Evolutionary conservation across 2,329 filamentous ascomycete species (phyloP), one percentile per base, ranked within the genome.

Genomic region (Acrocalymma vagum): DNA sequence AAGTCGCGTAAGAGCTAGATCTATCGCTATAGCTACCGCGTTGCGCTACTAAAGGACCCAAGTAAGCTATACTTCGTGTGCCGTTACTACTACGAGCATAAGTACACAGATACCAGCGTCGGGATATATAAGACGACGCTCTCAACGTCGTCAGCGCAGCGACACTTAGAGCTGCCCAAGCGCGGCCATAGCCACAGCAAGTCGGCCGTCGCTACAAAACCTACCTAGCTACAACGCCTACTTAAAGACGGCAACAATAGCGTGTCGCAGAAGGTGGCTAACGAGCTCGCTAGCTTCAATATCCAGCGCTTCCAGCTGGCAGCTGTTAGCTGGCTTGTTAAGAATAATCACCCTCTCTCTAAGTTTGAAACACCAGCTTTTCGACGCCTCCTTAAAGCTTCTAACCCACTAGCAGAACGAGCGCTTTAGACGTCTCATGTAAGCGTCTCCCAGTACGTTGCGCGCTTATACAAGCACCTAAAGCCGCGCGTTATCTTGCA

Each of bases 341-440:
- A 36, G 30, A 45, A 40, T 22, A 40, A 45, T 17, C 33, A 43
- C 33, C 40, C 40, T 4, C 33, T 43, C 3, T 23, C 15, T 4
- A 28, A 38, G 33, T 23, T 45, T 22, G 31, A 45, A 18, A 18
- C 30, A 11, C 30, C 21, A 18, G 25, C 36, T 27, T 45, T 45
- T 16, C 36, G 35, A 9, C 9, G 10, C 3, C 14, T 45, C 3
- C 26, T 45, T 6, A 23, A 13, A 6, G 9, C 27, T 8, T 26
- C 37, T 5, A 45, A 32, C 27, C 36, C 42, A 16, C 21, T 24
- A 10, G 42, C 42, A 21, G 22, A 27, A 17, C 17, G 11, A 4
- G 36, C 42, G 13, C 36, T 45, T 22, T 45, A 32, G 42, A 28
- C 11, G 16, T 6, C 10, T 6, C 26, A 38, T n/a, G 5, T 21